Evolutionary conservation across 371 early-diverging fungal genomes (phyloP).

Genomic region (Amoeboaphelidium protococcarum): DNA sequence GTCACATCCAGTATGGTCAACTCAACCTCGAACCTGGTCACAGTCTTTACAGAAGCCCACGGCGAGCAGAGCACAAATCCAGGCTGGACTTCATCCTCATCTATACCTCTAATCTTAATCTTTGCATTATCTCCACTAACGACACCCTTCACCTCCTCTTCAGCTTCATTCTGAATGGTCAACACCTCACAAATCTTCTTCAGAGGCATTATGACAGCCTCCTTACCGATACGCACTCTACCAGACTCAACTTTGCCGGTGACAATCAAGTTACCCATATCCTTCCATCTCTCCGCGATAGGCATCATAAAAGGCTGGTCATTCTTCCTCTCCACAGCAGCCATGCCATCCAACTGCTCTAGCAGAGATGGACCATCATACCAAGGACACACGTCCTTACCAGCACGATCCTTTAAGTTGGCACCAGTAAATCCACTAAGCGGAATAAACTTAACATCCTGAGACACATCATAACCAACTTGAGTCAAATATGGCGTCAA

Average conservation of each 20-base stretch:
- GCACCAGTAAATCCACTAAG: slow-evolving; percentile 88
- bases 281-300: slow-evolving; percentile 77
- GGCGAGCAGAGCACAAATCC: slow-evolving; percentile 64
- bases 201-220: slow-evolving; percentile 56
- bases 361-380: slow-evolving; percentile 77
- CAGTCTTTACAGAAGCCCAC: slow-evolving; percentile 44
- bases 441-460: slow-evolving; percentile 62
- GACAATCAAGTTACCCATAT: slow-evolving; percentile 87
- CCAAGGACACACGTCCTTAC: slow-evolving; percentile 33
- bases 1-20: slow-evolving; percentile 69
- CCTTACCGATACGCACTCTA: slow-evolving; percentile 50
- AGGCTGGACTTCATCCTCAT: slow-evolving; percentile 65
- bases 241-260: slow-evolving; percentile 90
- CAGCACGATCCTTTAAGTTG: slow-evolving; percentile 62
- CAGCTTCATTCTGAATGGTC: slow-evolving; percentile 50
- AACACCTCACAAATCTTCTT: slow-evolving; percentile 33
- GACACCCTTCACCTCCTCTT: slow-evolving; percentile 48
- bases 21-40: slow-evolving; percentile 55
- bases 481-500: slow-evolving; percentile 65
- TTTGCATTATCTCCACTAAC: slow-evolving; percentile 77
- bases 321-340: slow-evolving; percentile 45
- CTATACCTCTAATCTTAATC: slow-evolving; percentile 60
- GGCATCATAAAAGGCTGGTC: slow-evolving; percentile 75
- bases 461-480: slow-evolving; percentile 42
- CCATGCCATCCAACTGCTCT: slow-evolving; percentile 51